A percentile compares a stretch with the other conserved stretches of the same genome.
phyloP scores from a whole-genome alignment of 495 filamentous ascomycete genomes.

The Aspergillus homomorphus region DNA sequence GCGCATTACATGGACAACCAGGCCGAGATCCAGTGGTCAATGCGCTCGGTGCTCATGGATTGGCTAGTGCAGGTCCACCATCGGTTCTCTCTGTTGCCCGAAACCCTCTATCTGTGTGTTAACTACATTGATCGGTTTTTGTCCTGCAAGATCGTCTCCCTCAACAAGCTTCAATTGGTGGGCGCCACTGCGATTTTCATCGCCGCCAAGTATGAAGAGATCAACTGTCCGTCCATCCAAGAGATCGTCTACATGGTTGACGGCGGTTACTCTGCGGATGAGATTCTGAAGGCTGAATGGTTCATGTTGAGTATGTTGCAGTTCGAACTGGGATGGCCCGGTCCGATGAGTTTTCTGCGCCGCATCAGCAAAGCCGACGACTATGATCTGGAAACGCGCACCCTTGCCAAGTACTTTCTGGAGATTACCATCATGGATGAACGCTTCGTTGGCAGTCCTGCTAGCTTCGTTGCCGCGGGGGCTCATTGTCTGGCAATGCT shows the following conservation, averaged over 20 bases:
- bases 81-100: slow-evolving; percentile 85
- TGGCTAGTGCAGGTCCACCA: slow-evolving; percentile 96
- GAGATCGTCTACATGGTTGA: slow-evolving; percentile 99
- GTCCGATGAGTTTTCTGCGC: slow-evolving; percentile 95
- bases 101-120: slow-evolving; percentile 88
- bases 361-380: slow-evolving; percentile 98
- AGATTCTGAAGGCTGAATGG: slow-evolving; percentile 94
- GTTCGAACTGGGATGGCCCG: slow-evolving; percentile 94
- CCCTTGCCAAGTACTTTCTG: slow-evolving; percentile 96
- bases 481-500: slow-evolving; percentile 90
- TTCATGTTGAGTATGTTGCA: slow-evolving; percentile 97
- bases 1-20: slow-evolving; percentile 95
- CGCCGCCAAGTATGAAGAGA: slow-evolving; percentile 97
- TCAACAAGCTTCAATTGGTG: slow-evolving; percentile 92
- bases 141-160: slow-evolving; percentile 87
- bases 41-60: slow-evolving; percentile 96
- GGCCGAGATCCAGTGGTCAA: slow-evolving; percentile 97
- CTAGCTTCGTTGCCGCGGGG: slow-evolving; percentile 87
- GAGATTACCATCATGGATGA: slow-evolving; percentile 98
- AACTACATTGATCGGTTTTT: slow-evolving; percentile 98
- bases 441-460: slow-evolving; percentile 85
- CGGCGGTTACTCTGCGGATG: slow-evolving; percentile 78
- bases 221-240: slow-evolving; percentile 88
- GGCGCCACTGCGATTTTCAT: slow-evolving; percentile 95
- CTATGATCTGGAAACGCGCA: slow-evolving; percentile 93